phyloP scores from a whole-genome alignment of 2,329 filamentous ascomycete genomes.

The Arthrinium puccinioides region DNA sequence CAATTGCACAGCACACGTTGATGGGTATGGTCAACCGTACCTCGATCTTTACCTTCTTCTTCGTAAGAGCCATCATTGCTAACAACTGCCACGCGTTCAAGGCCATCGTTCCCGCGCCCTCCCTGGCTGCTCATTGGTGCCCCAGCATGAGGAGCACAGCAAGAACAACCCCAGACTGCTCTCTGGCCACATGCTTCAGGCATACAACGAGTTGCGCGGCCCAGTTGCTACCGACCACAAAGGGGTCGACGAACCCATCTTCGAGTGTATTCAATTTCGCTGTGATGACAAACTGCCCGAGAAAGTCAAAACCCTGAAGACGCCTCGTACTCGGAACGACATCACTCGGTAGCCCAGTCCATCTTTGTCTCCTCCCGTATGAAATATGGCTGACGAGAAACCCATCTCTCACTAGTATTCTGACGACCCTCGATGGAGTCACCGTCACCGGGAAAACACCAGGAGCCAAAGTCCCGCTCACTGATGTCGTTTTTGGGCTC shows the following conservation, averaged over 20 bases:
- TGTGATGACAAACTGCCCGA: slow-evolving; percentile 5
- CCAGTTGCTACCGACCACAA: slow-evolving; percentile 7
- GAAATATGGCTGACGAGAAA: too few relatives aligned
- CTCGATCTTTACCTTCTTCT: too few relatives aligned
- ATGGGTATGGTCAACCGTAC: too few relatives aligned
- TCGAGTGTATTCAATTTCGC: slow-evolving; percentile 15
- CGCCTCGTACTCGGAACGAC: slow-evolving; percentile 6
- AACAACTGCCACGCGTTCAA: not conserved
- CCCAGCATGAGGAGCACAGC: slow-evolving; percentile 2
- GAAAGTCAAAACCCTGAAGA: too few relatives aligned
- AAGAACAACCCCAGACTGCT: slow-evolving; percentile 6
- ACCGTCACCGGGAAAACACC: too few relatives aligned
- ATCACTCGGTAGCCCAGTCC: too few relatives aligned
- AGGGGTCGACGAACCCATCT: slow-evolving; percentile 12
- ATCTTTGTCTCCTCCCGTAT: too few relatives aligned
- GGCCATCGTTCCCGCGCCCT: slow-evolving; percentile 7
- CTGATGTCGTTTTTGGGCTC: slow-evolving; percentile 14
- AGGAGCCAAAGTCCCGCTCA: too few relatives aligned
- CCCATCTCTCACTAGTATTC: too few relatives aligned
- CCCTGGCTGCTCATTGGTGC: slow-evolving; percentile 13
- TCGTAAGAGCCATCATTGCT: too few relatives aligned
- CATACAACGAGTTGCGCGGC: slow-evolving; percentile 19
- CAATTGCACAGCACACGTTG: too few relatives aligned
- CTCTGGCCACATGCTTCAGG: slow-evolving; percentile 17
- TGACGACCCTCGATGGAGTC: too few relatives aligned